A percentile compares a stretch with the other conserved stretches of the same genome.
Evolutionary conservation across 352 stramenopile genomes (phyloP).

Genomic region (Blastocystis sp.): DNA sequence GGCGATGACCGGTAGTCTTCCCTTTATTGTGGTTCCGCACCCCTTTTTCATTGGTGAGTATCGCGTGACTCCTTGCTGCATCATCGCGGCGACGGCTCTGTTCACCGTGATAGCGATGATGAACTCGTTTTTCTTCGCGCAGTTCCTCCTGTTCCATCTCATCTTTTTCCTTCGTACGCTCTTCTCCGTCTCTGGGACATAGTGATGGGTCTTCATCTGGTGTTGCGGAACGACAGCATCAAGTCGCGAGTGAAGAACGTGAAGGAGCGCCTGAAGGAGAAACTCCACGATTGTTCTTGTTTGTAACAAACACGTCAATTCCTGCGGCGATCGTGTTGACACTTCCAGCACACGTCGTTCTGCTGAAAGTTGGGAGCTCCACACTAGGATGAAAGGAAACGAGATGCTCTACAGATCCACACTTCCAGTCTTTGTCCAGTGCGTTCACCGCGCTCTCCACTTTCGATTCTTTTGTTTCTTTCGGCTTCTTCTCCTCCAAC

Average conservation of each 20-base stretch:
- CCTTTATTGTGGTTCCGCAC: constrained; percentile 40
- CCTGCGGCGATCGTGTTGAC: constrained; percentile 21
- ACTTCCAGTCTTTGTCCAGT: constrained; percentile 30
- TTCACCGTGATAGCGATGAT: not conserved
- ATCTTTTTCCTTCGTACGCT: constrained; percentile 13
- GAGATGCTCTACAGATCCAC: not conserved
- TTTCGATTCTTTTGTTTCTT: not conserved
- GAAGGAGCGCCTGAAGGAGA: constrained; percentile 32
- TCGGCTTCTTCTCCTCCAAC: constrained; percentile 38
- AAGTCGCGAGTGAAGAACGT: not conserved
- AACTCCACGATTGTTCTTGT: not conserved
- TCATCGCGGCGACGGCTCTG: not conserved
- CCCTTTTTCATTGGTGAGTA: constrained; percentile 22
- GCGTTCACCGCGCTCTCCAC: not conserved
- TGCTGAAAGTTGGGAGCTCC: constrained; percentile 27
- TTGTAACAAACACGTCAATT: not conserved
- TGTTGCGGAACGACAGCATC: constrained; percentile 31
- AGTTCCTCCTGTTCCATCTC: constrained; percentile 24
- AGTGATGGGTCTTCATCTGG: constrained; percentile 12
- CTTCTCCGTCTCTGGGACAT: not conserved
- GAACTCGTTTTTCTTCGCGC: not conserved
- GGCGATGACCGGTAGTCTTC: not conserved
- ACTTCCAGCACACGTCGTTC: constrained; percentile 55
- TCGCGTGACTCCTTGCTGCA: constrained; percentile 30
- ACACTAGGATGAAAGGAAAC: constrained; percentile 5